phyloP scores from a whole-genome alignment of 257 asterid genomes.

The Asclepias syriaca region DNA sequence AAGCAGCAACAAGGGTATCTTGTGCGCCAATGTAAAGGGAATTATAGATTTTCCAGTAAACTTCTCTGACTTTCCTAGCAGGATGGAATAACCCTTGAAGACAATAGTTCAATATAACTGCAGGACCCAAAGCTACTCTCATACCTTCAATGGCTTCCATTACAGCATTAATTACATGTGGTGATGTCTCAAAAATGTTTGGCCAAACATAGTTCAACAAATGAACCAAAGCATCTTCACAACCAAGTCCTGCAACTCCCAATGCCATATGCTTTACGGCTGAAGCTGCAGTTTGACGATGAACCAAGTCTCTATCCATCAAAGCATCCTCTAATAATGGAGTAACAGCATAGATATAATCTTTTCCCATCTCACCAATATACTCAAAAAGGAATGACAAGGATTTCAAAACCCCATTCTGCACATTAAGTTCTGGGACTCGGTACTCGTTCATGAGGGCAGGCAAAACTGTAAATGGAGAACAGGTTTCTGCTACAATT shows the following conservation, averaged over 20 bases:
- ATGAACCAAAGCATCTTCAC: conserved; percentile 83
- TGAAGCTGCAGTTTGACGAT: conserved; percentile 87
- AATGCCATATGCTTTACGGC: conserved; percentile 90
- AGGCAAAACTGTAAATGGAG: conserved; percentile 81
- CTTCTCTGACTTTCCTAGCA: conserved; percentile 88
- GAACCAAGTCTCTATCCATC: conserved; percentile 85
- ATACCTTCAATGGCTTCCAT: conserved; percentile 93
- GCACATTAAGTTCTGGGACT: conserved; percentile 90
- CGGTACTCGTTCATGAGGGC: conserved; percentile 88
- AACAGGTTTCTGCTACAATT: conserved; percentile 88
- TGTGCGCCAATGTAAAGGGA: conserved; percentile 80
- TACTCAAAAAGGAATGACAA: conserved; percentile 82
- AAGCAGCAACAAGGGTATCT: conserved; percentile 84
- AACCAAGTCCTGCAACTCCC: conserved; percentile 88
- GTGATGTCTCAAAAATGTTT: conserved; percentile 82
- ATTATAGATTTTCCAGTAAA: conserved; percentile 87
- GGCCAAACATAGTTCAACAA: conserved; percentile 88
- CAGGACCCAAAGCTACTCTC: conserved; percentile 89
- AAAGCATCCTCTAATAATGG: conserved; percentile 88
- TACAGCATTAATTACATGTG: conserved; percentile 84
- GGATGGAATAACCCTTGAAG: conserved; percentile 92
- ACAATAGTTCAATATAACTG: conserved; percentile 67
- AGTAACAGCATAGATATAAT: conserved; percentile 86
- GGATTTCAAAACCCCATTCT: conserved; percentile 81
- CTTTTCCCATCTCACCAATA: conserved; percentile 94